Base-by-base conservation (phyloP, 73 alveolate genomes). In the Paramecium primaurelia region DNA sequence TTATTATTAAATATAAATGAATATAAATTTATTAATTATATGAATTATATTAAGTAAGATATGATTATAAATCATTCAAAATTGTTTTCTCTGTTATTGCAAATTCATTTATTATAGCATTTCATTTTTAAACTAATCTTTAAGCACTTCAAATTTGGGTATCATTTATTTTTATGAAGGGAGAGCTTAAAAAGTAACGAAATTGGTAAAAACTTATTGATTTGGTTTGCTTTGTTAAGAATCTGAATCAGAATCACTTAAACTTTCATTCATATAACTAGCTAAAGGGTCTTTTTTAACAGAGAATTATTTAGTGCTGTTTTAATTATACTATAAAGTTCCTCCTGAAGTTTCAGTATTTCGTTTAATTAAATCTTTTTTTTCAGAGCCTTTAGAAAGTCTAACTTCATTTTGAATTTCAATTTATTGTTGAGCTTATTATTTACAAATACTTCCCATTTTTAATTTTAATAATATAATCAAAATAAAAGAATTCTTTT, bases 161-260 rank as follows among this genome's bases (percentile, higher is more conserved):
- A 25, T 80, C 73, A 47, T 80, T 28, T 40, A 44, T 80, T 80
- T 80, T 49, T 80, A 80, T 8, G 91, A 80, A 14, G 91, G 91
- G 32, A 80, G 71, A 4, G 91, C 91, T 80, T 80, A 49, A 80
- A 80, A 80, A 25, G 91, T 80, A 22, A 80, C 91, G 58, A 80
- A 80, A 14, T 80, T 80, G 25, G 91, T 80, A 36, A 80, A 80
- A 20, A 80, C 91, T 25, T 42, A 49, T 42, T 40, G 87, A 37
- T 73, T 37, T 4, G 58, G 91, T 42, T 80, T 40, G 49, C 58
- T 26, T 20, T 25, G 30, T 47, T 80, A 12, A 1, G 47, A 42
- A 22, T 80, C 91, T 0, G 91, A 80, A 20, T 80, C 91, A 47
- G 77, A 45, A 40, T 40, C 71, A 44, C 64, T 32, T 12, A 80